A percentile compares a stretch with the other conserved stretches of the same genome.
Evolutionary conservation across 441 rosid genomes (phyloP).

Genomic region (Populus trichocarpa): DNA sequence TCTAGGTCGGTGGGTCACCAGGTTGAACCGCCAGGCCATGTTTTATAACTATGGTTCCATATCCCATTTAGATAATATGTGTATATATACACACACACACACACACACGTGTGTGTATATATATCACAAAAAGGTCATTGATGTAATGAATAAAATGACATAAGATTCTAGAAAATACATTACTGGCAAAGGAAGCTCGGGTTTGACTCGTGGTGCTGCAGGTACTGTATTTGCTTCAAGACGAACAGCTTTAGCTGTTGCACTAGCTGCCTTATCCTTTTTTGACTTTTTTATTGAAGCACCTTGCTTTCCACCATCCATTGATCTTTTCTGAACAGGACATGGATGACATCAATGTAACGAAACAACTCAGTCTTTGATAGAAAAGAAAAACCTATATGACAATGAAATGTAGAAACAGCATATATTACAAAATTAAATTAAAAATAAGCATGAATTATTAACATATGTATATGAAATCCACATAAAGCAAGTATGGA

Average conservation of each 20-base stretch:
- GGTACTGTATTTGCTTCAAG: constrained; percentile 59
- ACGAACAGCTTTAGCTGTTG: constrained; percentile 66
- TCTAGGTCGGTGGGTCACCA: too few species aligned
- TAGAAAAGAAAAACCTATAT: constrained; percentile 5
- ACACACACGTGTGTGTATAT: neutral
- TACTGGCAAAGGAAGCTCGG: constrained; percentile 92
- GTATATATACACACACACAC: neutral
- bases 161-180: constrained; percentile 53
- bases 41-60: neutral
- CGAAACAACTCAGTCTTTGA: neutral
- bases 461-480: constrained; percentile 1
- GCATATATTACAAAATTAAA: neutral
- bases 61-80: neutral
- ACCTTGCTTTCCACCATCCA: constrained; percentile 88
- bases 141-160: constrained; percentile 13
- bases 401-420: neutral
- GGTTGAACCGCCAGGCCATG: too few species aligned
- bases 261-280: constrained; percentile 76
- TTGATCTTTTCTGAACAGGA: constrained; percentile 62
- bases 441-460: constrained; percentile 7
- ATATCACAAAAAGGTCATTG: neutral
- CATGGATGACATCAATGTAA: constrained; percentile 9
- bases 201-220: constrained; percentile 72
- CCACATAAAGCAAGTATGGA: neutral
- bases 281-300: constrained; percentile 73